These are phyloP conservation scores for Prunus persica DNA, from an alignment of 306 rosid genomes.

Conservation along the genomic window Prunus_persica_NCBIv2 NC_034016.1:1840001-1840500, in stretches of 20 bases:
- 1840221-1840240: background rate
- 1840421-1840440: slow-evolving; percentile 56
- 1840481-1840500: slow-evolving; percentile 25
- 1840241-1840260: slow-evolving; percentile 45
- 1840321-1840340: slow-evolving; percentile 89
- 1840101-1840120: slow-evolving; percentile 26
- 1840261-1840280: slow-evolving; percentile 87
- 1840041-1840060: slow-evolving; percentile 69
- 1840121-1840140: slow-evolving; percentile 13
- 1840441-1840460: slow-evolving; percentile 65
- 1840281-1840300: slow-evolving; percentile 89
- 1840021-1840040: slow-evolving; percentile 93
- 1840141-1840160: slow-evolving; percentile 1
- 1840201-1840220: background rate
- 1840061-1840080: slow-evolving; percentile 60
- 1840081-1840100: slow-evolving; percentile 93
- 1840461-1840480: slow-evolving; percentile 60
- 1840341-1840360: slow-evolving; percentile 91
- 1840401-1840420: slow-evolving; percentile 40
- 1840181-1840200: background rate
- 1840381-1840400: slow-evolving; percentile 44
- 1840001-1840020: slow-evolving; percentile 91
- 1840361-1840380: slow-evolving; percentile 82
- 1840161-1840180: background rate
- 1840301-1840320: slow-evolving; percentile 91